Conservation (phyloP, 805 yeast genomes). For the Ogataea trehalophila region DNA sequence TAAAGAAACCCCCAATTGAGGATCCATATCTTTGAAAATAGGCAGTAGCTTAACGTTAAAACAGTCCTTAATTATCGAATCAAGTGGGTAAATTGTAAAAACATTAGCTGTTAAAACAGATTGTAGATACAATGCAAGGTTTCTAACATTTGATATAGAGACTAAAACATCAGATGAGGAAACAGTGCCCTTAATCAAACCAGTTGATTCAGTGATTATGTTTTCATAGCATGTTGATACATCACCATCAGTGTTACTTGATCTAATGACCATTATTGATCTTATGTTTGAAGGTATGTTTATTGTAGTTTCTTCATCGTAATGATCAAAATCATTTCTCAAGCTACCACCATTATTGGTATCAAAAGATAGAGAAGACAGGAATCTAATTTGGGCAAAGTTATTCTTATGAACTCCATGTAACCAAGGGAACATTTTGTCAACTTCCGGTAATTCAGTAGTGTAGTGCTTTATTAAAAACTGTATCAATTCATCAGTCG, state of each 20-base stretch:
- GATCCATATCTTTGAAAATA: constrained; percentile 55
- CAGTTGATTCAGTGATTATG: constrained; percentile 35
- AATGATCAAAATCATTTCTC: neutral
- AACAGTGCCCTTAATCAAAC: constrained; percentile 50
- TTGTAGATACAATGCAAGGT: constrained; percentile 24
- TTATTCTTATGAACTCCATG: constrained; percentile 67
- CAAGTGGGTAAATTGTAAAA: constrained; percentile 20
- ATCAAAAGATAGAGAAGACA: constrained; percentile 23
- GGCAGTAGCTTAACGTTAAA: constrained; percentile 42
- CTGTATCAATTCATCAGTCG: constrained; percentile 23
- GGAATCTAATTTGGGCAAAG: constrained; percentile 47
- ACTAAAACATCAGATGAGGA: constrained; percentile 49
- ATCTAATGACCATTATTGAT: constrained; percentile 28
- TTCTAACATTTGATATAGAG: constrained; percentile 32
- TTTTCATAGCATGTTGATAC: constrained; percentile 26
- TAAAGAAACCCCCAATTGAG: constrained; percentile 66
- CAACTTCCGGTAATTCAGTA: constrained; percentile 54
- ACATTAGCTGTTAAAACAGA: constrained; percentile 23
- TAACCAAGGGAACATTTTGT: constrained; percentile 80
- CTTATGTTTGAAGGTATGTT: constrained; percentile 21
- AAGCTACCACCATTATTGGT: neutral
- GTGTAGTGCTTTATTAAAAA: constrained; percentile 20
- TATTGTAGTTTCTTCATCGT: constrained; percentile 3
- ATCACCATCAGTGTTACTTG: constrained; percentile 26
- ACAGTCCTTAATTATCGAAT: constrained; percentile 38